Percentiles rank a stretch among this genome's conserved stretches.
Evolutionary conservation across 805 yeast species (phyloP).

Genomic region (Huiozyma sinensis): DNA sequence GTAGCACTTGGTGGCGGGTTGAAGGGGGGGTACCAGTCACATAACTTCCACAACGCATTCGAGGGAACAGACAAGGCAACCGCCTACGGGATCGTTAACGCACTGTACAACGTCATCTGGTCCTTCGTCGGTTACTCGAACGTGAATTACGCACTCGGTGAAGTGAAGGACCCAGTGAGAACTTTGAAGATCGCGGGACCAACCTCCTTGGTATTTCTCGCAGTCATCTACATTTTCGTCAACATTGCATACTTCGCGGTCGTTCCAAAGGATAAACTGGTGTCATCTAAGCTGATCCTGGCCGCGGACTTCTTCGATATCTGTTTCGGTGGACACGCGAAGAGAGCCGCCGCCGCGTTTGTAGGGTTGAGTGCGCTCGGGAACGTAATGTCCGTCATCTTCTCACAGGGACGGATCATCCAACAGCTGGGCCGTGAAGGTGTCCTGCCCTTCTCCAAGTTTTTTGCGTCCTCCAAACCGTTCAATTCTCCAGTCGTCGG

Average conservation of each 20-base stretch:
- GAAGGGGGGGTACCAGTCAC: slow-evolving; percentile 40
- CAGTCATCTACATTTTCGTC: slow-evolving; percentile 61
- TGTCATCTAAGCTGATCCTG: slow-evolving; percentile 52
- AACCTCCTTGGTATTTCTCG: slow-evolving; percentile 47
- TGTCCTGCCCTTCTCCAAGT: slow-evolving; percentile 57
- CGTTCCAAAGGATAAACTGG: slow-evolving; percentile 54
- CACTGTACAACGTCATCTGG: slow-evolving; percentile 76
- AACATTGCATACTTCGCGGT: slow-evolving; percentile 77
- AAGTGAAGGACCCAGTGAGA: slow-evolving; percentile 60
- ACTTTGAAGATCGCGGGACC: slow-evolving; percentile 71
- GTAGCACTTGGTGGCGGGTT: slow-evolving; percentile 70
- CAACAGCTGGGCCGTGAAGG: slow-evolving; percentile 81
- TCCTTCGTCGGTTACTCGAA: slow-evolving; percentile 76
- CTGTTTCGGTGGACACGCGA: slow-evolving; percentile 61
- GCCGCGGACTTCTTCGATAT: slow-evolving; percentile 68
- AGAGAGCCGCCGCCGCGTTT: slow-evolving; percentile 64
- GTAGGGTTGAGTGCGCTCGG: slow-evolving; percentile 78
- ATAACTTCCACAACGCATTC: slow-evolving; percentile 52
- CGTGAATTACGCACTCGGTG: slow-evolving; percentile 75
- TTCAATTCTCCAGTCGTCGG: slow-evolving; percentile 67
- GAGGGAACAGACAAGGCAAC: slow-evolving; percentile 41
- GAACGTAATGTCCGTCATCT: slow-evolving; percentile 69
- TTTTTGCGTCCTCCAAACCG: slow-evolving; percentile 64
- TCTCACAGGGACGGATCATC: slow-evolving; percentile 71
- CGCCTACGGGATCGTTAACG: slow-evolving; percentile 63